These are phyloP conservation scores for Leishmania arabica DNA, from an alignment of 208 protist species.

Conservation along the genomic window DNA sequence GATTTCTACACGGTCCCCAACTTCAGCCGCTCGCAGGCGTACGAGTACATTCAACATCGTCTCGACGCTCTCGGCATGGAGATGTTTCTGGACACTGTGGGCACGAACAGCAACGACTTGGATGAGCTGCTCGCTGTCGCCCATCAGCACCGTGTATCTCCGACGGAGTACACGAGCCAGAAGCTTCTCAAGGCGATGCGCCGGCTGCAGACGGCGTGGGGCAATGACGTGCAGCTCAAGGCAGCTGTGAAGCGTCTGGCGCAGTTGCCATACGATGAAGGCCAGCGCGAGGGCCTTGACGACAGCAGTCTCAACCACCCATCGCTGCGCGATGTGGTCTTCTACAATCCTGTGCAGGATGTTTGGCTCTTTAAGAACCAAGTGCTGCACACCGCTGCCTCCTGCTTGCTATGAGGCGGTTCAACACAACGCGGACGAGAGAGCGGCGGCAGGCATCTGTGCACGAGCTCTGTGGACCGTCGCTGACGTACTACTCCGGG, in stretches of 20 bases:
- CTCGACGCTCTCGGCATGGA: slow-evolving; percentile 75
- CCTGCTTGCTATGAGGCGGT: slow-evolving; percentile 47
- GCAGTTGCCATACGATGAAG: slow-evolving; percentile 67
- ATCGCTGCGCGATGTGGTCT: slow-evolving; percentile 62
- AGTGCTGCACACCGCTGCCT: slow-evolving; percentile 82
- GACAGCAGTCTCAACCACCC: slow-evolving; percentile 61
- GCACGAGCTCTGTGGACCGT: not conserved
- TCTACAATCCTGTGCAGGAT: slow-evolving; percentile 87
- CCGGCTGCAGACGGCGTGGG: slow-evolving; percentile 72
- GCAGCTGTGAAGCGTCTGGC: slow-evolving; percentile 63
- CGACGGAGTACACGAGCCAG: slow-evolving; percentile 71
- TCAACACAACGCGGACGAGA: not conserved
- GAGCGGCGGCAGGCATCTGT: not conserved
- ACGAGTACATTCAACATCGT: slow-evolving; percentile 66
- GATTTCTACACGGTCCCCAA: slow-evolving; percentile 85
- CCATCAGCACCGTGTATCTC: slow-evolving; percentile 56
- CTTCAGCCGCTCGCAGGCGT: slow-evolving; percentile 73
- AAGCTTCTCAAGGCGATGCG: slow-evolving; percentile 86
- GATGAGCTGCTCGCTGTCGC: slow-evolving; percentile 84
- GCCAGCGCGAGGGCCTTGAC: slow-evolving; percentile 68
- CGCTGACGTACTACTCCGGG: not conserved
- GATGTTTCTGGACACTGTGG: slow-evolving; percentile 67
- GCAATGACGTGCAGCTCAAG: slow-evolving; percentile 40
- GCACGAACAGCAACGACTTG: slow-evolving; percentile 86
- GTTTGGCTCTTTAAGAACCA: slow-evolving; percentile 76